phyloP scores from a whole-genome alignment of 2,329 filamentous ascomycete species.

The Ceratocystis cubensis region DNA sequence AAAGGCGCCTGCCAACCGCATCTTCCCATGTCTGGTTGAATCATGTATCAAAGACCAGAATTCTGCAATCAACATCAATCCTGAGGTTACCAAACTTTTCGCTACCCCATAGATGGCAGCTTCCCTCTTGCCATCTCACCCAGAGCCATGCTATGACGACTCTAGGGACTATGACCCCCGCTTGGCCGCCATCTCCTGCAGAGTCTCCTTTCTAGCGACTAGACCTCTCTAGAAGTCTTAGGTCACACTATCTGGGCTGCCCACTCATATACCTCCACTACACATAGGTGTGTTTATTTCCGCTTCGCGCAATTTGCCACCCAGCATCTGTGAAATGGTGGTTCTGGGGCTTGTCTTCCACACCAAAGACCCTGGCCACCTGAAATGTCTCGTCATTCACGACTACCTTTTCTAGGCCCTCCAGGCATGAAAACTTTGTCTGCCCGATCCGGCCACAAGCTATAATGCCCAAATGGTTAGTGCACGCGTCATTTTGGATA shows the following conservation, averaged over 20 bases:
- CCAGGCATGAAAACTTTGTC: slow-evolving; percentile 37
- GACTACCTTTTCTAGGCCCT: slow-evolving; percentile 43
- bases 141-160: no score
- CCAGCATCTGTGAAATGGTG: slow-evolving; percentile 35
- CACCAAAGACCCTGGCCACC: slow-evolving; percentile 37
- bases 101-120: no score
- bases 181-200: slow-evolving; percentile 31
- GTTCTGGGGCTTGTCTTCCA: slow-evolving; percentile 43
- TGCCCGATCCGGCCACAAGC: slow-evolving; percentile 26
- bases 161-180: no score
- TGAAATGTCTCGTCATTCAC: slow-evolving; percentile 40
- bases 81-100: no score
- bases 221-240: slow-evolving; percentile 45
- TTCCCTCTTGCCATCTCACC: no score
- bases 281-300: slow-evolving; percentile 48
- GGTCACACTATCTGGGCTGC: slow-evolving; percentile 45
- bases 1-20: no score
- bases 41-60: no score
- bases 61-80: no score
- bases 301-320: slow-evolving; percentile 34
- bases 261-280: slow-evolving; percentile 39
- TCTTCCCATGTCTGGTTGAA: no score
- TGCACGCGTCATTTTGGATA: slow-evolving; percentile 43
- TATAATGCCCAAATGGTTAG: slow-evolving; percentile 43
- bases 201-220: slow-evolving; percentile 41